Percentiles rank a stretch among this genome's conserved stretches.
phyloP scores from a whole-genome alignment of 768 basidiomycete species.

The Collybia mongolica region DNA sequence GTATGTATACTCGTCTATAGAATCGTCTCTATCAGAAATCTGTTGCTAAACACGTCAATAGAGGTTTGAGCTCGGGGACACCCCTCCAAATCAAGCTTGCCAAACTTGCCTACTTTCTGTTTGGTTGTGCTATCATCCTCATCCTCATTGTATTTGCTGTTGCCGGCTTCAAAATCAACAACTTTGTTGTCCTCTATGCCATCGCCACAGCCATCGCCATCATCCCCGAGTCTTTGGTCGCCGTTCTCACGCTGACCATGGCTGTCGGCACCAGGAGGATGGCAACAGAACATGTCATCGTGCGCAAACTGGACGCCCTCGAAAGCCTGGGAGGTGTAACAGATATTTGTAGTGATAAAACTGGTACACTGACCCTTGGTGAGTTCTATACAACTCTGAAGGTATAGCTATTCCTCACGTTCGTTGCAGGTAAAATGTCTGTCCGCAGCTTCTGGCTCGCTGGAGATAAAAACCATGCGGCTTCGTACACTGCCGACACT shows the following conservation, averaged over 20 bases:
- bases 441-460: constrained; percentile 38
- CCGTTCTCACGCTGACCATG: constrained; percentile 56
- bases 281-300: constrained; percentile 57
- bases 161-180: constrained; percentile 28
- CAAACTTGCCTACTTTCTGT: constrained; percentile 33
- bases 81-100: constrained; percentile 36
- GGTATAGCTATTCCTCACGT: neutral
- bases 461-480: constrained; percentile 17
- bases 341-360: constrained; percentile 62
- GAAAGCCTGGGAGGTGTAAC: constrained; percentile 60
- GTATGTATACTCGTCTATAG: constrained; percentile 18
- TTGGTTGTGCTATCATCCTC: constrained; percentile 33
- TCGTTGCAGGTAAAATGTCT: constrained; percentile 33
- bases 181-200: constrained; percentile 33
- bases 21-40: too few species aligned
- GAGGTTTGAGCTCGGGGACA: constrained; percentile 32
- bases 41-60: constrained; percentile 4
- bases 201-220: constrained; percentile 38
- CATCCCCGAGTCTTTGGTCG: constrained; percentile 41
- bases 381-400: neutral
- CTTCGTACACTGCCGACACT: constrained; percentile 31
- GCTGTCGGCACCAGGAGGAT: constrained; percentile 56
- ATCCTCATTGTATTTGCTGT: constrained; percentile 37
- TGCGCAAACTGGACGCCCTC: constrained; percentile 61
- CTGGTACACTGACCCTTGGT: constrained; percentile 54